These are phyloP conservation scores for Aspergillus fischeri DNA, from an alignment of 2,329 filamentous ascomycete genomes.

Conservation along the genomic window DNA sequence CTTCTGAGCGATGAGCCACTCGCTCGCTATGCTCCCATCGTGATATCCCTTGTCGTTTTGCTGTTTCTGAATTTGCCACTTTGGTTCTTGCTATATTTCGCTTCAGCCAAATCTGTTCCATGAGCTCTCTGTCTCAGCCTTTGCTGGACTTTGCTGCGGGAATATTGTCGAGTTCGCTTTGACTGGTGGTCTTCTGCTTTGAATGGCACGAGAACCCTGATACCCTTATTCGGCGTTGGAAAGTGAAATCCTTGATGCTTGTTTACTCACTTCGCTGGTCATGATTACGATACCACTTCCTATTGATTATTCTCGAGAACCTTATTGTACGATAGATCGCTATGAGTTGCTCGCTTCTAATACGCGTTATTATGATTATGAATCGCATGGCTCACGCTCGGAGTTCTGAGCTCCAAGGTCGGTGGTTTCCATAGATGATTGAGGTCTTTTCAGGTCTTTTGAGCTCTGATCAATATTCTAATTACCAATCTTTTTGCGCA, in stretches of 20 bases:
- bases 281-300: not conserved
- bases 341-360: not conserved
- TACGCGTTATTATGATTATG: not conserved
- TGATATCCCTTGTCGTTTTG: not conserved
- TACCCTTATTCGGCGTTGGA: slow-evolving; percentile 3
- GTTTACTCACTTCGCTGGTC: slow-evolving; percentile 5
- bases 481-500: no score
- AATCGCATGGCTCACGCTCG: no score
- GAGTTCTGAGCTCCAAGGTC: no score
- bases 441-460: no score
- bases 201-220: slow-evolving; percentile 1
- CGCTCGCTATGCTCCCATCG: not conserved
- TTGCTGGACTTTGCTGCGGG: not conserved
- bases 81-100: not conserved
- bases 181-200: slow-evolving; percentile 2
- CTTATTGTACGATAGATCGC: not conserved
- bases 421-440: no score
- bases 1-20: not conserved
- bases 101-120: not conserved
- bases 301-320: not conserved
- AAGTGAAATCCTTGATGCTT: not conserved
- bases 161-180: not conserved
- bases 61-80: not conserved
- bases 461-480: no score
- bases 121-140: not conserved